phyloP scores from a whole-genome alignment of 371 early-diverging fungal genomes.

The Mucor plumbeus region DNA sequence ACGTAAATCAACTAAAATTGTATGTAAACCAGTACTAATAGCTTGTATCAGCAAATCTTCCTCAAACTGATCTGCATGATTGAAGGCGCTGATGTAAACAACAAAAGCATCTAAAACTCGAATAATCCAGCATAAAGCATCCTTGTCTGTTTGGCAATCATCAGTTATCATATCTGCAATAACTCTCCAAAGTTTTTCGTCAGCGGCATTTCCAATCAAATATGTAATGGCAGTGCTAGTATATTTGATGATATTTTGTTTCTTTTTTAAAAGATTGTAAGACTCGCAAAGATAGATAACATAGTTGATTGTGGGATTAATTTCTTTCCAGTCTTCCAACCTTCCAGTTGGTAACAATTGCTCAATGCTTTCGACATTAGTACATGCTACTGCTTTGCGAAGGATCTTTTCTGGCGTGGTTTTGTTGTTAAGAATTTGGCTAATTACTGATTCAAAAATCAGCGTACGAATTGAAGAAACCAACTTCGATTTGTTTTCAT shows the following conservation, averaged over 20 bases:
- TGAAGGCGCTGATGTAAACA: conserved; percentile 32
- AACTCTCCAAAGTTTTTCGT: not conserved
- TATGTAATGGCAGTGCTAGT: conserved; percentile 7
- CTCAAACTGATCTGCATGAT: not conserved
- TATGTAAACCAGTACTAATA: conserved; percentile 13
- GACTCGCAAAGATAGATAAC: conserved; percentile 3
- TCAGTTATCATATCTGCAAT: not conserved
- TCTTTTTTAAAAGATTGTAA: conserved; percentile 29
- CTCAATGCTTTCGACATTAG: not conserved
- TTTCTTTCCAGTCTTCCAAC: conserved; percentile 17
- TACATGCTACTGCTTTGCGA: conserved; percentile 17
- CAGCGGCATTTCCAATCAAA: conserved; percentile 2
- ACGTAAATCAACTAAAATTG: conserved; percentile 14
- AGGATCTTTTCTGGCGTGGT: conserved; percentile 14
- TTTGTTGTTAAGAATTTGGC: not conserved
- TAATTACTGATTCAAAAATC: conserved; percentile 7
- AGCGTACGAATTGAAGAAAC: conserved; percentile 26
- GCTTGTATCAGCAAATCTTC: conserved; percentile 2
- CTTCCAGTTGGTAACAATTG: not conserved
- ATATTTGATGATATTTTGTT: conserved; percentile 14
- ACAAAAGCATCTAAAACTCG: conserved; percentile 60
- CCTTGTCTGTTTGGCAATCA: conserved; percentile 5
- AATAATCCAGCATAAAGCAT: conserved; percentile 48
- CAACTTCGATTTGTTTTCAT: conserved; percentile 26
- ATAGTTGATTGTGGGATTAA: not conserved